Percentiles rank a stretch among this genome's conserved stretches.
phyloP scores from a whole-genome alignment of 2,329 filamentous ascomycete genomes.

The Mollisiaceae sp. region DNA sequence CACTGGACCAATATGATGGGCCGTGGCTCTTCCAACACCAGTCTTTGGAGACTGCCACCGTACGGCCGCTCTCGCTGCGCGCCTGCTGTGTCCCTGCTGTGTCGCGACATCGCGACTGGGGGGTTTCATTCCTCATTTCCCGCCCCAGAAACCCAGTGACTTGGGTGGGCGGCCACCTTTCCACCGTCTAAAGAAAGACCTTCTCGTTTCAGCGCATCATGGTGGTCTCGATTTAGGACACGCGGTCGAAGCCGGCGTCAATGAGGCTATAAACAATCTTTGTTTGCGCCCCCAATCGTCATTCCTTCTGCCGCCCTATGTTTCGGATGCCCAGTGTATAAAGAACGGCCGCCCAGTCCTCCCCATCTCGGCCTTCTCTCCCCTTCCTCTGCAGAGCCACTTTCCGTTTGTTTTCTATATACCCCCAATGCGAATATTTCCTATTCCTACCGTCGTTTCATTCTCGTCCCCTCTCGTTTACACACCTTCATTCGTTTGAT shows the following conservation, averaged over 20 bases:
- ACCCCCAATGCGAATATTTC: constrained; percentile 32
- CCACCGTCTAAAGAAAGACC: constrained; percentile 19
- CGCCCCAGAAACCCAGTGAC: constrained; percentile 10
- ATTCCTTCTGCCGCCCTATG: constrained; percentile 26
- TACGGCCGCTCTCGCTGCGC: constrained; percentile 1
- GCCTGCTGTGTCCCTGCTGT: constrained; percentile 19
- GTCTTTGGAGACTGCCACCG: constrained; percentile 23
- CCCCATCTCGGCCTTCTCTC: constrained; percentile 31
- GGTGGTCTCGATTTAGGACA: constrained; percentile 34
- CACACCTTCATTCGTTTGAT: constrained; percentile 30
- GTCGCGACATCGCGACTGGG: not conserved
- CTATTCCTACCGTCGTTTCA: constrained; percentile 32
- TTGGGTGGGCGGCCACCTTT: constrained; percentile 6
- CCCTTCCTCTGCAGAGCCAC: constrained; percentile 28
- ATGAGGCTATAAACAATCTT: constrained; percentile 36
- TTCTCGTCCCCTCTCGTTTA: constrained; percentile 28
- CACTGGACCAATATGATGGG: constrained; percentile 26
- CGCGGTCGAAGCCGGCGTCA: constrained; percentile 31
- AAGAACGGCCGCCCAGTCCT: constrained; percentile 35
- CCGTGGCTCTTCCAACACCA: constrained; percentile 17
- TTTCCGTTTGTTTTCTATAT: constrained; percentile 33
- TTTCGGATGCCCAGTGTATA: constrained; percentile 35
- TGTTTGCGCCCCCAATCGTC: constrained; percentile 31
- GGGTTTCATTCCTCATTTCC: constrained; percentile 24
- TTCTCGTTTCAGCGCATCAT: constrained; percentile 27